Conservation (phyloP, 177 flowering plant species). For the Vitis hybrid region DNA sequence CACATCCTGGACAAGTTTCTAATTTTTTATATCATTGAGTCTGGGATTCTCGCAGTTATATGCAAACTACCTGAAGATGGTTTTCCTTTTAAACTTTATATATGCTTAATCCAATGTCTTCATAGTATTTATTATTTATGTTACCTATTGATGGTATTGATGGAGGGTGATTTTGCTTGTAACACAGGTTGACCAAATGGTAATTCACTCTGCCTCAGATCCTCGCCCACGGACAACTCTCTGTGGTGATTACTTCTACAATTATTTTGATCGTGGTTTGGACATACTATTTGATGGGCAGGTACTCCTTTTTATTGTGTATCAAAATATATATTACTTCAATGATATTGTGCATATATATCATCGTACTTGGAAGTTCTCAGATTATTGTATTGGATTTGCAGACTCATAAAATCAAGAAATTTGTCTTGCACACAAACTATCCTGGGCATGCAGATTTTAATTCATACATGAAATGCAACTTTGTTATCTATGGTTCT, state of each 20-base stretch:
- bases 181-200: slow-evolving; percentile 95
- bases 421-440: slow-evolving; percentile 95
- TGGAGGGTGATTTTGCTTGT: slow-evolving; percentile 9
- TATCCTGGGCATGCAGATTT: slow-evolving; percentile 98
- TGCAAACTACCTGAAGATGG: too few relatives aligned
- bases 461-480: slow-evolving; percentile 94
- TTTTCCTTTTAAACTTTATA: too few relatives aligned
- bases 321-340: background rate
- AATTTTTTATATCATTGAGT: too few relatives aligned
- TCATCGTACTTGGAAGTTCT: background rate
- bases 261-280: slow-evolving; percentile 88
- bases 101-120: too few relatives aligned
- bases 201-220: slow-evolving; percentile 94
- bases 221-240: slow-evolving; percentile 86
- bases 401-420: slow-evolving; percentile 95
- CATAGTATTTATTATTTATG: too few relatives aligned
- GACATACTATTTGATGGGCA: slow-evolving; percentile 98
- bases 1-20: too few relatives aligned
- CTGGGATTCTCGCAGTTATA: too few relatives aligned
- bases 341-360: background rate
- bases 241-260: slow-evolving; percentile 95
- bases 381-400: slow-evolving; percentile 17
- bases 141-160: background rate
- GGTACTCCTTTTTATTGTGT: slow-evolving; percentile 36
- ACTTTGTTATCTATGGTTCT: slow-evolving; percentile 66